phyloP scores from a whole-genome alignment of 768 basidiomycete genomes.

The Astraeus odoratus region DNA sequence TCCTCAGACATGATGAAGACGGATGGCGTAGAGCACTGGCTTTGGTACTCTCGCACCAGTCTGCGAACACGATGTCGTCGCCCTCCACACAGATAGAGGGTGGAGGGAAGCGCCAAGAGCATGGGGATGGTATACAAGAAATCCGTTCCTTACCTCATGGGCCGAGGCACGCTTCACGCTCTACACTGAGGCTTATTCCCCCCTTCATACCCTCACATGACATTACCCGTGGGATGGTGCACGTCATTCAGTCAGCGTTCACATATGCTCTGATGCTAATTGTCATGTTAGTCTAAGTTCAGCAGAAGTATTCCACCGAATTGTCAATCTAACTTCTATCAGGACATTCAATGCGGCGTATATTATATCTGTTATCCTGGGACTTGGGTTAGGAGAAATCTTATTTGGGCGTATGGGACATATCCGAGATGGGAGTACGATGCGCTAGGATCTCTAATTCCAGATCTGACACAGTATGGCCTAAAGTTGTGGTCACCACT shows the following conservation, averaged over 20 bases:
- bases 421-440: not conserved
- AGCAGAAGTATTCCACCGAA: not conserved
- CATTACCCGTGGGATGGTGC: slow-evolving; percentile 59
- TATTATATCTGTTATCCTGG: slow-evolving; percentile 64
- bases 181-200: slow-evolving; percentile 33
- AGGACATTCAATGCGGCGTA: slow-evolving; percentile 85
- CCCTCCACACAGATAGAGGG: not conserved
- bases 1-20: not conserved
- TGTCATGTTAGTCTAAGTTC: slow-evolving; percentile 52
- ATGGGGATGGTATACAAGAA: slow-evolving; percentile 7
- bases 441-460: not conserved
- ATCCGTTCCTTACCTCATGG: too few species aligned
- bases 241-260: slow-evolving; percentile 55
- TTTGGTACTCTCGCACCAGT: slow-evolving; percentile 1
- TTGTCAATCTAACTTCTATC: slow-evolving; percentile 9
- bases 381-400: slow-evolving; percentile 69
- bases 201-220: slow-evolving; percentile 69
- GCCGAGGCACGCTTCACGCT: slow-evolving; percentile 3
- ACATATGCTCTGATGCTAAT: slow-evolving; percentile 73
- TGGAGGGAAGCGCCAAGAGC: not conserved
- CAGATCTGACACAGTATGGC: too few species aligned
- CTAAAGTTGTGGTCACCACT: too few species aligned
- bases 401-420: slow-evolving; percentile 53
- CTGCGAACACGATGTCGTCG: too few species aligned
- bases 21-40: slow-evolving; percentile 7